A percentile compares a stretch with the other conserved stretches of the same genome.
Conservation (phyloP, 2,329 filamentous ascomycete species). For the Ustilaginoidea virens region DNA sequence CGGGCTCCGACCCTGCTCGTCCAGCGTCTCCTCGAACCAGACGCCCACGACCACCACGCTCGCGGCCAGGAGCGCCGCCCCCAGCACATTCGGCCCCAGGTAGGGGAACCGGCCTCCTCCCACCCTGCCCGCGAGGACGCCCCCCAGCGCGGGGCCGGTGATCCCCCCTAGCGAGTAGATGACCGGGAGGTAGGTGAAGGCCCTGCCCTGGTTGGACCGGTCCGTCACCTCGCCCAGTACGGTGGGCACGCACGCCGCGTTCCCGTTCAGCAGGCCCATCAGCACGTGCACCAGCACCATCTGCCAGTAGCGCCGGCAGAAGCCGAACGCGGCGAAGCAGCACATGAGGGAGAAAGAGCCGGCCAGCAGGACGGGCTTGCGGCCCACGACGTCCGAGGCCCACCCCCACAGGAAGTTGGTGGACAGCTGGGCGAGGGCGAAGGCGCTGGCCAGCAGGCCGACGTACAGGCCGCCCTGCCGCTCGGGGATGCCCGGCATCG, state of each 20-base stretch:
- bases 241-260: slow-evolving; percentile 85
- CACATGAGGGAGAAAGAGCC: slow-evolving; percentile 71
- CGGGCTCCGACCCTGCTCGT: slow-evolving; percentile 14
- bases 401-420: slow-evolving; percentile 60
- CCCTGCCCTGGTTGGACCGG: slow-evolving; percentile 80
- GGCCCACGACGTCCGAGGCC: slow-evolving; percentile 49
- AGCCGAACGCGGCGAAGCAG: slow-evolving; percentile 77
- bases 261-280: slow-evolving; percentile 91
- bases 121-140: slow-evolving; percentile 55
- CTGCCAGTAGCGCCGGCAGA: slow-evolving; percentile 71
- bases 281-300: slow-evolving; percentile 71
- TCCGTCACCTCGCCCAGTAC: slow-evolving; percentile 92
- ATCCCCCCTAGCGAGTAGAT: slow-evolving; percentile 94
- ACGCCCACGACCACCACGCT: slow-evolving; percentile 62
- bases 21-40: slow-evolving; percentile 69
- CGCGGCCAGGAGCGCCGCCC: slow-evolving; percentile 53
- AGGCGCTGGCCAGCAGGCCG: slow-evolving; percentile 76
- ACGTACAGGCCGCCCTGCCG: slow-evolving; percentile 72
- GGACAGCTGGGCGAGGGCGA: slow-evolving; percentile 80
- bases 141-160: slow-evolving; percentile 82
- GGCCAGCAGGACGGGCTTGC: slow-evolving; percentile 59
- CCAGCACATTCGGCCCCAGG: slow-evolving; percentile 67
- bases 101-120: slow-evolving; percentile 62
- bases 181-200: slow-evolving; percentile 87
- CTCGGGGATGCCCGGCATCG: slow-evolving; percentile 64